Percentiles rank a stretch among this genome's conserved stretches.
phyloP scores from a whole-genome alignment of 2,329 filamentous ascomycete species.

The Rhynchosporium agropyri region DNA sequence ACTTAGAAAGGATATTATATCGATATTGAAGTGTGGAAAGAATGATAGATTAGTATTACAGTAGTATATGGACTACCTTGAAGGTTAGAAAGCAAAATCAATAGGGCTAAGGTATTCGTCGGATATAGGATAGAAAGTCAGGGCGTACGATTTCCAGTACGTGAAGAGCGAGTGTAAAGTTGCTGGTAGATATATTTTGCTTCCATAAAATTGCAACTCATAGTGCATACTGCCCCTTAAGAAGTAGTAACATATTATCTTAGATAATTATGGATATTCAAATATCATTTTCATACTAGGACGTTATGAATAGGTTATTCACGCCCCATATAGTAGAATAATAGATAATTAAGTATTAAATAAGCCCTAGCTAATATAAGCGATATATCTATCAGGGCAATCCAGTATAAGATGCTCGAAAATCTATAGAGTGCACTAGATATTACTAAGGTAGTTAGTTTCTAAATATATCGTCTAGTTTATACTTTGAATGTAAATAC shows the following conservation, averaged over 20 bases:
- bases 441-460: slow-evolving; percentile 2
- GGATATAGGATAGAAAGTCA: slow-evolving; percentile 4
- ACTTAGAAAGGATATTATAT: slow-evolving; percentile 19
- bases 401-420: neutral
- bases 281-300: neutral
- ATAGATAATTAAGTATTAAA: slow-evolving; percentile 5
- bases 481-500: slow-evolving; percentile 4
- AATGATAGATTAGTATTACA: slow-evolving; percentile 18
- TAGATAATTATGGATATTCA: slow-evolving; percentile 1
- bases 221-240: slow-evolving; percentile 8
- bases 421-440: neutral
- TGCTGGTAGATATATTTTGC: slow-evolving; percentile 7
- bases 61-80: slow-evolving; percentile 21
- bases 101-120: neutral
- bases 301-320: neutral
- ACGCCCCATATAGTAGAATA: slow-evolving; percentile 3
- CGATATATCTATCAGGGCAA: neutral
- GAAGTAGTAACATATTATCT: slow-evolving; percentile 1
- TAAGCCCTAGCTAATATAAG: slow-evolving; percentile 2
- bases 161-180: neutral
- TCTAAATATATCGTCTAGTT: slow-evolving; percentile 5
- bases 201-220: slow-evolving; percentile 4
- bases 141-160: slow-evolving; percentile 2
- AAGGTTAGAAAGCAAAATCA: slow-evolving; percentile 6
- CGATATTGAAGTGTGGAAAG: slow-evolving; percentile 19